Base-by-base conservation (phyloP, 1,284 basidiomycete genomes). In the Microstroma glucosiphilum region DNA sequence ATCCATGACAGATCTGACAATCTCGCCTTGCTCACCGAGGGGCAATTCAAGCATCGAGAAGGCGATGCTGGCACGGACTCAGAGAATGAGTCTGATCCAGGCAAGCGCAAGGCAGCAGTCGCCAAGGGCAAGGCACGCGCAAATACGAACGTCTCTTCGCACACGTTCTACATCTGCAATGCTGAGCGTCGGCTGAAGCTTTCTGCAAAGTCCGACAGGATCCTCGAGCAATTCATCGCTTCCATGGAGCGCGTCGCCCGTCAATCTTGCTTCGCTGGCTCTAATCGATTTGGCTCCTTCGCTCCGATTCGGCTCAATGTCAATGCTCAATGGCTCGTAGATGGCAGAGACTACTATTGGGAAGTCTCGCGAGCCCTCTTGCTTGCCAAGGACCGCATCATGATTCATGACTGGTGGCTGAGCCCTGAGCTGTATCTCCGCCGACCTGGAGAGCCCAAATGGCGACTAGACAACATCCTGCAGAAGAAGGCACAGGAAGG, bases 141-240 rank as follows among this genome's bases (percentile, higher is more conserved):
- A 1, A 63, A 70, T 15, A 59, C 64, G 40, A 74, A 80, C 60
- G 77, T 80, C 23, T 80, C 78, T 61, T 83, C 90, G 72, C 96
- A 98, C 80, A 94, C 91, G 0, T 98, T 98, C 80, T 96, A 90
- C 76, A 86, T 98, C 61, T 84, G 87, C 69, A 97, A 96, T 77
- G 87, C 91, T 4, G 94, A 98, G 81, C 87, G 89, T 82, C 86
- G 87, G 60, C 81, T 98, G 66, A 93, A 94, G 80, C 80, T 97
- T 6, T 87, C 87, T 62, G 92, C 96, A 11, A 88, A 87, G 77
- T 96, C 89, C 77, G 91, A 96, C 63, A 86, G 93, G 30, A 91
- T 96, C 83, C 96, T 97, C 92, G 84, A 92, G 66, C 94, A 98
- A 79, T 98, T 93, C 86, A 92, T 98, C 63, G 89, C 91, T 6